Conservation (phyloP, 192 early-diverging fungal genomes). For the Mortierella hygrophila region DNA sequence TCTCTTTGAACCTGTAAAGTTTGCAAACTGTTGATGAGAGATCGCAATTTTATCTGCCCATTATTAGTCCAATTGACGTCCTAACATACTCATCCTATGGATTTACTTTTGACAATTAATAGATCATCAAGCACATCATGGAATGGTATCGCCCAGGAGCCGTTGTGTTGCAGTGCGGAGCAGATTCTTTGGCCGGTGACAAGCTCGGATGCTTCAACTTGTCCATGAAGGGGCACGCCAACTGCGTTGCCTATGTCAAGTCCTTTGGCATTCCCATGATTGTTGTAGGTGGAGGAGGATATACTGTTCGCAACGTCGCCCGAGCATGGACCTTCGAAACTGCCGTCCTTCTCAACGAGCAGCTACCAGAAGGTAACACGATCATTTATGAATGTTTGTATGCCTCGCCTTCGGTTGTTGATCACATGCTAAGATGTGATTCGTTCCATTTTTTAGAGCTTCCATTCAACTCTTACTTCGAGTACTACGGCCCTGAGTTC, state of each 20-base stretch:
- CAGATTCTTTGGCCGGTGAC: conserved; percentile 95
- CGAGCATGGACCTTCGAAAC: conserved; percentile 98
- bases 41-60: neutral
- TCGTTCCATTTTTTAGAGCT: conserved; percentile 60
- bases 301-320: conserved; percentile 97
- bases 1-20: conserved; percentile 70
- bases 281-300: conserved; percentile 96
- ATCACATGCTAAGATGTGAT: neutral
- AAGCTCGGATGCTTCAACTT: conserved; percentile 96
- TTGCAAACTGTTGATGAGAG: neutral
- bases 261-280: conserved; percentile 92
- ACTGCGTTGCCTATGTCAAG: conserved; percentile 92
- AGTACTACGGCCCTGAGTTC: conserved; percentile 95
- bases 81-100: neutral
- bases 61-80: neutral
- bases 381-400: no score
- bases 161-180: conserved; percentile 96
- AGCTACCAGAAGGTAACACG: conserved; percentile 69
- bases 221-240: conserved; percentile 93
- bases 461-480: conserved; percentile 90
- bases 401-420: neutral
- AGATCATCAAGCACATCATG: conserved; percentile 96
- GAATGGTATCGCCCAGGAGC: conserved; percentile 92
- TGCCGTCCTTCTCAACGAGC: conserved; percentile 81
- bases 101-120: conserved; percentile 12